These are phyloP conservation scores for Moniliophthora roreri DNA, from an alignment of 1,284 basidiomycete species.

Conservation along the genomic window DNA sequence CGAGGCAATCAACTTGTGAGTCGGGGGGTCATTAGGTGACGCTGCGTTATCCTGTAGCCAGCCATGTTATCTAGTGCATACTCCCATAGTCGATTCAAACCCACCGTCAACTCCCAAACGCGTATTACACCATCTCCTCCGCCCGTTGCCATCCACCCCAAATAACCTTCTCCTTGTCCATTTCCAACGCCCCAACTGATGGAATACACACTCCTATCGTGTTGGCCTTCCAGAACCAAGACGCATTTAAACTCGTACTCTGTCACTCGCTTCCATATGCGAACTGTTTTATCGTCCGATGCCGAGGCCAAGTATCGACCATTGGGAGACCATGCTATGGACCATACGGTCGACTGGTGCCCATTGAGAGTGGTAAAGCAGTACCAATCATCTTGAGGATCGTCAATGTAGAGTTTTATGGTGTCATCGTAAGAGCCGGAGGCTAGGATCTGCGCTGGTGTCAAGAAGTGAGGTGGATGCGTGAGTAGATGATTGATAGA, in stretches of 20 bases:
- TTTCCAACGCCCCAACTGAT: constrained; percentile 68
- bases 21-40: constrained; percentile 26
- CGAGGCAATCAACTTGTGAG: constrained; percentile 48
- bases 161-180: constrained; percentile 26
- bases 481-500: constrained; percentile 13
- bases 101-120: constrained; percentile 70
- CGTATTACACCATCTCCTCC: constrained; percentile 79
- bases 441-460: constrained; percentile 77
- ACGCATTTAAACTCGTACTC: constrained; percentile 62
- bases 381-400: constrained; percentile 95
- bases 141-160: constrained; percentile 75
- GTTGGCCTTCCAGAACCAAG: constrained; percentile 49
- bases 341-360: constrained; percentile 91
- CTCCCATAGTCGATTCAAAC: too few species aligned
- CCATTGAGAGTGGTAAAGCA: constrained; percentile 82
- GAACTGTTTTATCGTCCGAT: constrained; percentile 76
- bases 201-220: constrained; percentile 78
- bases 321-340: constrained; percentile 78
- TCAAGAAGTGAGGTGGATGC: constrained; percentile 13
- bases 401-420: constrained; percentile 93
- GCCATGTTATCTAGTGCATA: too few species aligned
- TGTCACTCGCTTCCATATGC: constrained; percentile 64
- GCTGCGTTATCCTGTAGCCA: constrained; percentile 24
- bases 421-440: constrained; percentile 98
- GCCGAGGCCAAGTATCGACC: constrained; percentile 84